Percentiles rank a stretch among this genome's conserved stretches.
phyloP scores from a whole-genome alignment of 2,329 filamentous ascomycete species.

The Fusarium bactridioides region DNA sequence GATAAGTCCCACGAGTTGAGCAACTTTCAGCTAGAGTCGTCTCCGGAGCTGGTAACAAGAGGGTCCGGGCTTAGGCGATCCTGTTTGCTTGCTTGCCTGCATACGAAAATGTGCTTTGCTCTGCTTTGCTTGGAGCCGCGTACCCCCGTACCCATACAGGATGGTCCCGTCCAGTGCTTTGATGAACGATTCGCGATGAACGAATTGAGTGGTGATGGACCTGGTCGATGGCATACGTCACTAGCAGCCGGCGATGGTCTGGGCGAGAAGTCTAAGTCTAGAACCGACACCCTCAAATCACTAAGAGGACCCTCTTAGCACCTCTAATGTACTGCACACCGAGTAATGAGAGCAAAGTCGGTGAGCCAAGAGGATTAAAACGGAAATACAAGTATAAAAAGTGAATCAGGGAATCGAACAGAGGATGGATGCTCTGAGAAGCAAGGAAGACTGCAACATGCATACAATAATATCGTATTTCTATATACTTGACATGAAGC shows the following conservation, averaged over 20 bases:
- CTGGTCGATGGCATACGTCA: conserved; percentile 38
- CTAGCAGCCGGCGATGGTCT: conserved; percentile 27
- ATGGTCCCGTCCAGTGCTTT: background rate
- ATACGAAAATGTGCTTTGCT: conserved; percentile 5
- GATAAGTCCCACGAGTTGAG: conserved; percentile 15
- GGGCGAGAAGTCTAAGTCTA: conserved; percentile 39
- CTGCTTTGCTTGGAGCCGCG: background rate
- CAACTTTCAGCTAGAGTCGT: conserved; percentile 6
- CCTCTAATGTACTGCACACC: conserved; percentile 14
- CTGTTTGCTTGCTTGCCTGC: conserved; percentile 5
- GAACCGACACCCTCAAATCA: conserved; percentile 31
- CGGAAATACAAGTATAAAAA: conserved; percentile 2
- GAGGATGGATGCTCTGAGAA: conserved; percentile 1
- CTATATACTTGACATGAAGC: conserved; percentile 32
- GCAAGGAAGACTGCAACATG: conserved; percentile 15
- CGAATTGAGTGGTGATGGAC: conserved; percentile 35
- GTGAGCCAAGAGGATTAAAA: conserved; percentile 25
- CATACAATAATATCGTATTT: conserved; percentile 11
- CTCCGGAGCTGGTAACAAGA: conserved; percentile 16
- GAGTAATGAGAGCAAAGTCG: conserved; percentile 31
- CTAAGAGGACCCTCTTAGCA: conserved; percentile 29
- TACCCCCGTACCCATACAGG: background rate
- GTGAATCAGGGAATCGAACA: conserved; percentile 14
- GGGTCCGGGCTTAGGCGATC: background rate
- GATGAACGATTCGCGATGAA: conserved; percentile 22